These are phyloP conservation scores for Cryomyces antarcticus DNA, from an alignment of 495 filamentous ascomycete species.

Conservation along the genomic window DNA sequence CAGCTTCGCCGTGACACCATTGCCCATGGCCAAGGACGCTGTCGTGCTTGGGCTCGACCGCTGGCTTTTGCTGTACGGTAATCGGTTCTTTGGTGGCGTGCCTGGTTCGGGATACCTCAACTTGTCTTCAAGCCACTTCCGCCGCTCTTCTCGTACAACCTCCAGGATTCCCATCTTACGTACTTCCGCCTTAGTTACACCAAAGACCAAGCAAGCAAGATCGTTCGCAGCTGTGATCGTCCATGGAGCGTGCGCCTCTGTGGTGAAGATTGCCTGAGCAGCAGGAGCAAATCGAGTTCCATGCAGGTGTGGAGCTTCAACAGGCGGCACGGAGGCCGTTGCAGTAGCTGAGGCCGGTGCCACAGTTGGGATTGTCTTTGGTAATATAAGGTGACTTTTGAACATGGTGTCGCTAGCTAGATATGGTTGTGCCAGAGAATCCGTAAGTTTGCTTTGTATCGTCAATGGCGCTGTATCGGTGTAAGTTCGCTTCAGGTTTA, in stretches of 20 bases:
- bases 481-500: slow-evolving; percentile 67
- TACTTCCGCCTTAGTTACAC: slow-evolving; percentile 83
- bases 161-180: slow-evolving; percentile 89
- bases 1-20: slow-evolving; percentile 67
- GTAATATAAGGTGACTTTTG: slow-evolving; percentile 25
- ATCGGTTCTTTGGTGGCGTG: slow-evolving; percentile 18
- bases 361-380: slow-evolving; percentile 21
- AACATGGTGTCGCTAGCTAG: slow-evolving; percentile 8
- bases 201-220: slow-evolving; percentile 86
- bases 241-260: slow-evolving; percentile 71
- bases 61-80: slow-evolving; percentile 24
- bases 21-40: slow-evolving; percentile 38
- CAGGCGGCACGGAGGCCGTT: slow-evolving; percentile 3
- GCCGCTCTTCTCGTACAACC: slow-evolving; percentile 70
- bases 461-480: slow-evolving; percentile 57
- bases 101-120: slow-evolving; percentile 39
- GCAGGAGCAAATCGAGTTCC: slow-evolving; percentile 77
- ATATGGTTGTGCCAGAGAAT: slow-evolving; percentile 74
- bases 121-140: slow-evolving; percentile 80
- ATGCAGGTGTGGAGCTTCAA: slow-evolving; percentile 35
- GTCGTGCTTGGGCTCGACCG: slow-evolving; percentile 24
- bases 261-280: slow-evolving; percentile 91
- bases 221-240: slow-evolving; percentile 96
- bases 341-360: background rate
- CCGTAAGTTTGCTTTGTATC: slow-evolving; percentile 68